Base-by-base conservation (phyloP, 2,329 filamentous ascomycete genomes). In the Bipolaris cookei region DNA sequence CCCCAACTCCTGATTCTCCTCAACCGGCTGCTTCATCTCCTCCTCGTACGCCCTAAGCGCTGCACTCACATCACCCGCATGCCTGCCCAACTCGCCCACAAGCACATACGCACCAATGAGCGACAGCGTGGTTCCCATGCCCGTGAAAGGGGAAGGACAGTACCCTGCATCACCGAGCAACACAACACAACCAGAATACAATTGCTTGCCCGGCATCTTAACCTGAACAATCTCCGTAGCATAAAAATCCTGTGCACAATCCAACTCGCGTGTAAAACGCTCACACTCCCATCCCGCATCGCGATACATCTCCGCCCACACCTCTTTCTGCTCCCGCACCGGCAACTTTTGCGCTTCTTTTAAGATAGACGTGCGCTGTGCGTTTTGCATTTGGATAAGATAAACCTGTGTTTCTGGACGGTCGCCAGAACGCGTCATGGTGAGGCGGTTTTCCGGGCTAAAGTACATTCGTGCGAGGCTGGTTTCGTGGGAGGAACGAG, bases 101-200 rank as follows among this genome's bases (percentile, higher is more conserved):
- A 79, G 55, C 0, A 76, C 59, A 44, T 78, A 79, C 0, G 71
- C 72, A 0, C 77, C 78, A 3, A 74, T 56, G 6, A 79, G 67
- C 2, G 77, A 74, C 1, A 75, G 62, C 8, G 68, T 73, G 1
- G 68, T 68, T 0, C 71, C 70, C 28, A 65, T 56, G 1, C 68
- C 69, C 13, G 66, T 68, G 1, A 68, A 67, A 8, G 68, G 63
- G 4, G 48, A 56, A 34, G 41, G 66, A 59, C 38, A 76, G 51
- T 74, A 75, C 0, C 68, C 77, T 0, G 85, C 82, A 60, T 88
- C 84, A 0, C 84, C 85, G 0, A 86, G 56, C 0, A 86, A 70
- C 0, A 76, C 79, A 1, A 86, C 77, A 0, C 83, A 78, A 0
- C 81, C 81, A 0, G 70, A 70, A 16, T 72, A 78, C 79, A 79